phyloP scores from a whole-genome alignment of 2,329 filamentous ascomycete species.

The Dothideomycetidae sp. region DNA sequence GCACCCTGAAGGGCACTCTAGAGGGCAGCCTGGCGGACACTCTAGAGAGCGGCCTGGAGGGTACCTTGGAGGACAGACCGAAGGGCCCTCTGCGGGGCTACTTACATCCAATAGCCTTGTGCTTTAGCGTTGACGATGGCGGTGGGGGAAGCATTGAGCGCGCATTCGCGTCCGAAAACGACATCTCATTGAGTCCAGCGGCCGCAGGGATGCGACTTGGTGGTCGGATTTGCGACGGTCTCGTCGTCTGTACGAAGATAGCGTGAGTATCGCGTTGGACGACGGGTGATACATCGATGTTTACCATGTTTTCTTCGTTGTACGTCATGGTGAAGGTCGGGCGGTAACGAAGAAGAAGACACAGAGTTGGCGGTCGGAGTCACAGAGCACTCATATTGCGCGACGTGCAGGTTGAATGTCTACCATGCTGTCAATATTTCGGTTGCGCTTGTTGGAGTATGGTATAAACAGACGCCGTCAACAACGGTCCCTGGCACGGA shows the following conservation, averaged over 20 bases:
- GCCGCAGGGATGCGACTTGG: slow-evolving; percentile 21
- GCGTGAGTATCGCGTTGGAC: not conserved
- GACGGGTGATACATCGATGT: not conserved
- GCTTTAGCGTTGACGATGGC: slow-evolving; percentile 29
- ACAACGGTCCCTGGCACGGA: slow-evolving; percentile 1
- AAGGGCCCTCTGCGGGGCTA: slow-evolving; percentile 10
- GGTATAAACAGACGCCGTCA: slow-evolving; percentile 7
- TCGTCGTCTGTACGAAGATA: slow-evolving; percentile 10
- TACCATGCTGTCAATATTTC: too few species aligned
- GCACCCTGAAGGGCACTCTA: too few species aligned
- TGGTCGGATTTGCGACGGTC: slow-evolving; percentile 22
- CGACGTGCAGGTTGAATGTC: not conserved
- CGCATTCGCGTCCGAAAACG: slow-evolving; percentile 39
- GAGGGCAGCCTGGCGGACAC: too few species aligned
- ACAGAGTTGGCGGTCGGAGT: slow-evolving; percentile 5
- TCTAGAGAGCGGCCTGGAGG: too few species aligned
- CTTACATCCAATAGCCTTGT: slow-evolving; percentile 38
- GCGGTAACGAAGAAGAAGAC: slow-evolving; percentile 3
- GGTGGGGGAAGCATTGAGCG: slow-evolving; percentile 30
- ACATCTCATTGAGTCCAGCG: slow-evolving; percentile 35
- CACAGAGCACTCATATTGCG: slow-evolving; percentile 5
- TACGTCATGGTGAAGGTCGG: slow-evolving; percentile 3
- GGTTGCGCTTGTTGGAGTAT: too few species aligned
- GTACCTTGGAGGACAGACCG: too few species aligned
- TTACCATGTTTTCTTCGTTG: slow-evolving; percentile 9